Evolutionary conservation across 2,329 filamentous ascomycete genomes (phyloP).

Genomic region (Pleomassaria siparia): DNA sequence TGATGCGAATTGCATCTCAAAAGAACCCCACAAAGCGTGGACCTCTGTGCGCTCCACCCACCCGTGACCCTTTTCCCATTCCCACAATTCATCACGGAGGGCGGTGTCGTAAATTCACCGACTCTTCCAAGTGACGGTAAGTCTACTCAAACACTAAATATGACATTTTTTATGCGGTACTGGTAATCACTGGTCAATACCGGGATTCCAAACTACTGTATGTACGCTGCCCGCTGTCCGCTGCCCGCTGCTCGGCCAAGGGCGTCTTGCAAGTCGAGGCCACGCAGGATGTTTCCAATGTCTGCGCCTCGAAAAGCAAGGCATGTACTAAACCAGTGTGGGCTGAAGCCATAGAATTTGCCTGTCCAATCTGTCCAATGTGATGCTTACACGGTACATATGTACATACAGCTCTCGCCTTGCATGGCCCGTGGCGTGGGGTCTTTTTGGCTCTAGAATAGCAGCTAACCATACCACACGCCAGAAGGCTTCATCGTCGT

Average conservation of each 20-base stretch:
- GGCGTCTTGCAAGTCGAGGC: neutral
- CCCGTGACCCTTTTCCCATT: neutral
- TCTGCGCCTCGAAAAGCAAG: neutral
- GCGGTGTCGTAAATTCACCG: constrained; percentile 30
- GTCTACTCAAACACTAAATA: neutral
- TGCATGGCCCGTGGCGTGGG: neutral
- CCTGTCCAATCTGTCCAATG: neutral
- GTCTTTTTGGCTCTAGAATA: constrained; percentile 8
- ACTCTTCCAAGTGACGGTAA: too few species aligned
- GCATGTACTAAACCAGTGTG: neutral
- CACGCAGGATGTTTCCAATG: neutral
- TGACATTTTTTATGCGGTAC: neutral
- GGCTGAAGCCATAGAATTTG: neutral
- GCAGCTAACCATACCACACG: constrained; percentile 5
- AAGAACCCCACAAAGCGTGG: constrained; percentile 14
- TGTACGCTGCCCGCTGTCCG: too few species aligned
- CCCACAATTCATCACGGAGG: constrained; percentile 18
- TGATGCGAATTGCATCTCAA: constrained; percentile 8
- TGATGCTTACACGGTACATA: too few species aligned
- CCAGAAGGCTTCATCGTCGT: constrained; percentile 8
- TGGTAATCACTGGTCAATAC: neutral
- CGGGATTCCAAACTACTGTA: too few species aligned
- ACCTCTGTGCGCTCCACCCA: too few species aligned
- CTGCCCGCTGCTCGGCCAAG: neutral
- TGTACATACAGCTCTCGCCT: constrained; percentile 15